Evolutionary conservation across 805 yeast species (phyloP).

Genomic region (Candida cerambycidarum): DNA sequence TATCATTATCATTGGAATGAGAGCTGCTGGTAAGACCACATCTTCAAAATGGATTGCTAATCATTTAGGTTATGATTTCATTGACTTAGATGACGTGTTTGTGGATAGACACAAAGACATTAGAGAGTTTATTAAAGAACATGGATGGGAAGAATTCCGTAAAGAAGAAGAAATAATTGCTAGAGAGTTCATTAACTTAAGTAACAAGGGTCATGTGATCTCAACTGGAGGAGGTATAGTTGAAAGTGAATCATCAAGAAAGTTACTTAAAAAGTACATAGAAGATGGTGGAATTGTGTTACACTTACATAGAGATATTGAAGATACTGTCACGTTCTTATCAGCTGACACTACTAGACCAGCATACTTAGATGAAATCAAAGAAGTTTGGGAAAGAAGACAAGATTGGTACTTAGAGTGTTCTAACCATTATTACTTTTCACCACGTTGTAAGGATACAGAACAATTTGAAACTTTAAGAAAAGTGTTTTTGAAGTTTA

Average conservation of each 20-base stretch:
- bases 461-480: conserved; percentile 57
- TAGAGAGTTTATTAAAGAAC: conserved; percentile 54
- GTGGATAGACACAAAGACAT: conserved; percentile 59
- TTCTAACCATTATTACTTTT: conserved; percentile 73
- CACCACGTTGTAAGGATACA: conserved; percentile 64
- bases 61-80: conserved; percentile 60
- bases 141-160: conserved; percentile 92
- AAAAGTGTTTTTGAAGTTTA: conserved; percentile 56
- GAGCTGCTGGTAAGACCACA: conserved; percentile 96
- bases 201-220: conserved; percentile 57
- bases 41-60: conserved; percentile 77
- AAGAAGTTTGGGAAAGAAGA: conserved; percentile 81
- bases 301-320: conserved; percentile 86
- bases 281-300: conserved; percentile 73
- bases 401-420: conserved; percentile 76
- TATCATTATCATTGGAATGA: conserved; percentile 89
- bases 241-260: conserved; percentile 70
- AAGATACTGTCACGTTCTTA: conserved; percentile 73
- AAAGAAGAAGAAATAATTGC: conserved; percentile 59
- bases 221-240: conserved; percentile 98
- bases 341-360: conserved; percentile 84
- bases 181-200: conserved; percentile 44
- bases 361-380: conserved; percentile 76
- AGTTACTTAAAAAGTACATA: conserved; percentile 53
- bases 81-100: conserved; percentile 76